These are phyloP conservation scores for Leccinum truebloodii DNA, from an alignment of 768 basidiomycete species.

Conservation along the genomic window DNA sequence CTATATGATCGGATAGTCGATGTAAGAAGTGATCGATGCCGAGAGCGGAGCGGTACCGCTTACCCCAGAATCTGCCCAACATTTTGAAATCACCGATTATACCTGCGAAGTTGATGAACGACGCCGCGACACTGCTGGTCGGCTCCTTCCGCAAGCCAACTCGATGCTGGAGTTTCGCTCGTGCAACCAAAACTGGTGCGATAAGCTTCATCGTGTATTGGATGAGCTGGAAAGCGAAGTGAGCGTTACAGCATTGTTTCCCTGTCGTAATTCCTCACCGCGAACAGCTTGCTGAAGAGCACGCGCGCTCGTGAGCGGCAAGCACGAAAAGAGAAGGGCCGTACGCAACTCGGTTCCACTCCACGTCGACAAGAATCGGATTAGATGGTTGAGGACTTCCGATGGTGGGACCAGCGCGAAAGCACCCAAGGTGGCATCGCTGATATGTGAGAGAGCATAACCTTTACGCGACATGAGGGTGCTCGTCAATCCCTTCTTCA, in stretches of 20 bases:
- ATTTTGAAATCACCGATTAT: conserved; percentile 68
- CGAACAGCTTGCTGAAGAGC: conserved; percentile 66
- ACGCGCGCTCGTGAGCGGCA: conserved; percentile 11
- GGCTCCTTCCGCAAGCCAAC: conserved; percentile 58
- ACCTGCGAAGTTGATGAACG: conserved; percentile 53
- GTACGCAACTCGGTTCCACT: conserved; percentile 80
- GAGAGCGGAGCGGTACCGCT: conserved; percentile 21
- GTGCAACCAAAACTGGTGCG: conserved; percentile 61
- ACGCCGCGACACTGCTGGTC: conserved; percentile 52
- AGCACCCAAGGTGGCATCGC: conserved; percentile 63
- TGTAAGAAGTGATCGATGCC: neutral
- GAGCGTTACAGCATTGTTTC: neutral
- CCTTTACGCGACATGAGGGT: conserved; percentile 54
- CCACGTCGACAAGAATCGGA: conserved; percentile 80
- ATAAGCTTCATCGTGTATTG: conserved; percentile 75
- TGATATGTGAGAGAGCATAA: conserved; percentile 50
- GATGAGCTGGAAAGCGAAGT: conserved; percentile 51
- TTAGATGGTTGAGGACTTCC: conserved; percentile 66
- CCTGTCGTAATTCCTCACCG: conserved; percentile 41
- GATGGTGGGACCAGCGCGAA: conserved; percentile 61
- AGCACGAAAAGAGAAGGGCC: conserved; percentile 9
- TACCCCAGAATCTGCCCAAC: conserved; percentile 81
- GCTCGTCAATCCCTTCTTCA: neutral
- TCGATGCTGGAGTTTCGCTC: conserved; percentile 68
- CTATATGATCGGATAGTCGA: conserved; percentile 36